Evolutionary conservation across 1,284 basidiomycete species (phyloP).

Genomic region (Entoloma clypeatum): DNA sequence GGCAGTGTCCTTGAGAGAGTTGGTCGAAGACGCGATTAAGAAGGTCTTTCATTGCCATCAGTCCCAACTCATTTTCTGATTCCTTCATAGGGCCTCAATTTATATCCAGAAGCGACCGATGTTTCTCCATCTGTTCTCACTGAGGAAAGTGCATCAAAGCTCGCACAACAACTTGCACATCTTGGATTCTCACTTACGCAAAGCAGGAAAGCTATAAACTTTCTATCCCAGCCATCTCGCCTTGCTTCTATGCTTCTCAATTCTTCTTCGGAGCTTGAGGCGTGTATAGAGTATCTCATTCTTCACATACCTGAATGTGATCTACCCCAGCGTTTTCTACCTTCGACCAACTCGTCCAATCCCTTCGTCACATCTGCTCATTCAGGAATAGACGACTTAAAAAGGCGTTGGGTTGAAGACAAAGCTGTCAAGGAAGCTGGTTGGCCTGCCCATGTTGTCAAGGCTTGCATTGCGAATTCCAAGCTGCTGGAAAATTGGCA

Average conservation of each 20-base stretch:
- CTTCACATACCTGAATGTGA: conserved; percentile 78
- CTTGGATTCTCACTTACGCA: conserved; percentile 60
- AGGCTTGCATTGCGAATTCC: conserved; percentile 43
- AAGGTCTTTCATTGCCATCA: conserved; percentile 40
- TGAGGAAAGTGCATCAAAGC: conserved; percentile 37
- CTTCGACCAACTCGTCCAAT: conserved; percentile 62
- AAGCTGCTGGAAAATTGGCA: conserved; percentile 45
- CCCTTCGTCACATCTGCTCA: conserved; percentile 63
- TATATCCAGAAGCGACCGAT: conserved; percentile 52
- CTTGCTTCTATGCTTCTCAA: conserved; percentile 49
- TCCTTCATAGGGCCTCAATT: conserved; percentile 41
- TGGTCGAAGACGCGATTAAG: conserved; percentile 82
- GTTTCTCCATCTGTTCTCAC: conserved; percentile 43
- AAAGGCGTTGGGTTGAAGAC: conserved; percentile 80
- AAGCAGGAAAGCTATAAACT: conserved; percentile 44
- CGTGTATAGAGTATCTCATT: conserved; percentile 72
- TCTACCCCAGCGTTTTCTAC: conserved; percentile 62
- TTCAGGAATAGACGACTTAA: conserved; percentile 60
- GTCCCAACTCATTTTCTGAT: conserved; percentile 3
- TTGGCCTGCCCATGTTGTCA: conserved; percentile 74
- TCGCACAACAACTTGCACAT: conserved; percentile 44
- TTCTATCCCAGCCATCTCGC: conserved; percentile 50
- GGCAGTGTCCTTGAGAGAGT: conserved; percentile 71
- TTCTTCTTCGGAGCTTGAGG: conserved; percentile 52
- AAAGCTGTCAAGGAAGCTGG: conserved; percentile 82